Base-by-base conservation (phyloP, 768 basidiomycete genomes). In the Melanogaster broomeanus region DNA sequence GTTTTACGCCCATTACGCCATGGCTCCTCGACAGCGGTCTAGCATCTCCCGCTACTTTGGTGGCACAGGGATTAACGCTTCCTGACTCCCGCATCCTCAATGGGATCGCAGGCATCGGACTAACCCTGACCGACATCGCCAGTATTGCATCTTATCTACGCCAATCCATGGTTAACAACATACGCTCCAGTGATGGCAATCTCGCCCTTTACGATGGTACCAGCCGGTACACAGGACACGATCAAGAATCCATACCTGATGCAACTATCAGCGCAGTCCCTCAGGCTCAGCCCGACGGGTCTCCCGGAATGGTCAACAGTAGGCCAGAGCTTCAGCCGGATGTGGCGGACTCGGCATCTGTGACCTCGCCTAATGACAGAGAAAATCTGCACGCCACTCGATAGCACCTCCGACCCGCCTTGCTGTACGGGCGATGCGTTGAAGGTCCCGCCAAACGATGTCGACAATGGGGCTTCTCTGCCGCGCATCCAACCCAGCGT, bases 41-140 rank as follows among this genome's bases (percentile, higher is more conserved):
- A 9, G 63, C 63, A 16, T 67, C 65, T 13, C 62, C 63, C 9
- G 65, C 63, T 22, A 27, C 42, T 33, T 60, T 67, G 16, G 62
- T 65, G 11, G 24, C 50, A 41, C 42, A 67, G 15, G 60, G 63
- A 3, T 45, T 65, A 34, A 57, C 53, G 41, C 63, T 67, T 40
- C 63, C 63, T 5, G 53, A 65, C 46, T 67, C 63, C 25, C 63
- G 63, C 50, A 62, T 67, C 42, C 22, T 65, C 22, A 49, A 27
- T 11, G 63, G 63, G 16, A 44, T 64, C 11, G 65, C 63, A 28
- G 45, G 59, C 38, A 59, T 67, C 27, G 63, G 63, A 6, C 39
- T 65, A 49, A 67, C 63, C 4, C 62, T 65, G 38, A 49, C 39
- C 31, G 59, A 64, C 44, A 59, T 65, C 39, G 65, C 51, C 49